Evolutionary conservation across 2,329 filamentous ascomycete species (phyloP).

Genomic region (Colletotrichum navitas): DNA sequence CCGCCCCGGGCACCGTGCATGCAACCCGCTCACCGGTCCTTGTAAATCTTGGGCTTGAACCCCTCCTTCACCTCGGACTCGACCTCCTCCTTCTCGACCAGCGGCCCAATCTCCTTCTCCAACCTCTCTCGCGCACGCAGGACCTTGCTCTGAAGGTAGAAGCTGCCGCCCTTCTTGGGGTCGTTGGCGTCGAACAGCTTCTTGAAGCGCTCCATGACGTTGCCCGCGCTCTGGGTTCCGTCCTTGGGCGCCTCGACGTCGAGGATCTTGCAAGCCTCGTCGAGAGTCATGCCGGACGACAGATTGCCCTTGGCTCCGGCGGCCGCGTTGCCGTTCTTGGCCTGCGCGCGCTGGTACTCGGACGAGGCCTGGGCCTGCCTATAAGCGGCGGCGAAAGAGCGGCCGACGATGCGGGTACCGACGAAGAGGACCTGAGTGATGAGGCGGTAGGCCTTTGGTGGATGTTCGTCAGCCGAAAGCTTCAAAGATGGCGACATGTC

Average conservation of each 20-base stretch:
- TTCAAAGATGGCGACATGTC: not conserved
- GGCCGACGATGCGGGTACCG: conserved; percentile 90
- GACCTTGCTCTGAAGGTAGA: conserved; percentile 98
- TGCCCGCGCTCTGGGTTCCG: conserved; percentile 82
- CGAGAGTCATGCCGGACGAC: conserved; percentile 85
- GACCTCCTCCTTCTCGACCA: conserved; percentile 76
- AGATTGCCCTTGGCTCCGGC: conserved; percentile 56
- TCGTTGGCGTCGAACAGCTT: conserved; percentile 94
- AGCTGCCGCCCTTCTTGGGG: conserved; percentile 94
- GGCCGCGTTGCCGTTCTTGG: conserved; percentile 65
- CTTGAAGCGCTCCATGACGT: conserved; percentile 91
- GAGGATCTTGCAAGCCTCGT: conserved; percentile 97
- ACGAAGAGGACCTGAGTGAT: conserved; percentile 93
- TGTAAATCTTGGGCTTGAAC: conserved; percentile 96
- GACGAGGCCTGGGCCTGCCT: conserved; percentile 92
- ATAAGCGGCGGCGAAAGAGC: conserved; percentile 94
- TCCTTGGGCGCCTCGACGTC: conserved; percentile 91
- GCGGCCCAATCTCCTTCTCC: conserved; percentile 84
- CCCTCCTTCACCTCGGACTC: conserved; percentile 87
- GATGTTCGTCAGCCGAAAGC: conserved; percentile 3
- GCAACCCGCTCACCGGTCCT: conserved; percentile 64
- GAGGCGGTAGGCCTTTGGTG: conserved; percentile 56
- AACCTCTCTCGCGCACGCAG: conserved; percentile 91
- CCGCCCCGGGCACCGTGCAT: not conserved
- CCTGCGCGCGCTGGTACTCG: conserved; percentile 81